phyloP scores from a whole-genome alignment of 306 rosid genomes.

The Clitoria ternatea region DNA sequence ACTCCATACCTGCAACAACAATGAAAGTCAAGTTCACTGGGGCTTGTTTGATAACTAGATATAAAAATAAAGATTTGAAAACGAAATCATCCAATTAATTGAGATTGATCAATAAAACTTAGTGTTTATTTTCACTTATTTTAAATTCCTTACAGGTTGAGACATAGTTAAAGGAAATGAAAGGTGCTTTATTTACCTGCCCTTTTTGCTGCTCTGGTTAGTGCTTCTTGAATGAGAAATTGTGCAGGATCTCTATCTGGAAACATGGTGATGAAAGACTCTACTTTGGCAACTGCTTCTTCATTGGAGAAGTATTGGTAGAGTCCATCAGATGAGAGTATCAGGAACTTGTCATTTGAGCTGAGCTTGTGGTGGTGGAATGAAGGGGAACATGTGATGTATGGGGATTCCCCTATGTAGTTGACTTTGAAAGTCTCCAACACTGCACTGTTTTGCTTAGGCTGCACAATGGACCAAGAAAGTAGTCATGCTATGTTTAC shows the following conservation, averaged over 20 bases:
- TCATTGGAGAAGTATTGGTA: conserved; percentile 78
- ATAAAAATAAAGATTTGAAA: too few species aligned
- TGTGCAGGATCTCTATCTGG: conserved; percentile 90
- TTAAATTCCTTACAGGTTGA: background rate
- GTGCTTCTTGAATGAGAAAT: conserved; percentile 63
- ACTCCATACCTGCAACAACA: conserved; percentile 61
- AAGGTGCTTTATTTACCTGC: conserved; percentile 40
- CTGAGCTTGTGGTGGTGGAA: conserved; percentile 57
- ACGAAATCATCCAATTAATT: too few species aligned
- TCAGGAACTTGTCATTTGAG: conserved; percentile 59
- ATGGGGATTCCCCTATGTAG: conserved; percentile 68
- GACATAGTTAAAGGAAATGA: background rate
- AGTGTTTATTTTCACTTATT: background rate
- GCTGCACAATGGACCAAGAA: conserved; percentile 46
- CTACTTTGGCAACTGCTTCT: conserved; percentile 67
- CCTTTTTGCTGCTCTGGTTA: conserved; percentile 66
- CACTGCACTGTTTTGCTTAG: conserved; percentile 70
- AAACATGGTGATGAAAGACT: conserved; percentile 57
- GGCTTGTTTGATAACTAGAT: too few species aligned
- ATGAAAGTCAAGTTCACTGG: conserved; percentile 16
- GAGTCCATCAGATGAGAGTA: conserved; percentile 89
- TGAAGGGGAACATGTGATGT: conserved; percentile 64
- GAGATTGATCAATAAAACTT: too few species aligned
- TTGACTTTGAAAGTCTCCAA: conserved; percentile 68
- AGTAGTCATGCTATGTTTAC: background rate